phyloP scores from a whole-genome alignment of 2,329 filamentous ascomycete species.

The Fusarium xylarioides region DNA sequence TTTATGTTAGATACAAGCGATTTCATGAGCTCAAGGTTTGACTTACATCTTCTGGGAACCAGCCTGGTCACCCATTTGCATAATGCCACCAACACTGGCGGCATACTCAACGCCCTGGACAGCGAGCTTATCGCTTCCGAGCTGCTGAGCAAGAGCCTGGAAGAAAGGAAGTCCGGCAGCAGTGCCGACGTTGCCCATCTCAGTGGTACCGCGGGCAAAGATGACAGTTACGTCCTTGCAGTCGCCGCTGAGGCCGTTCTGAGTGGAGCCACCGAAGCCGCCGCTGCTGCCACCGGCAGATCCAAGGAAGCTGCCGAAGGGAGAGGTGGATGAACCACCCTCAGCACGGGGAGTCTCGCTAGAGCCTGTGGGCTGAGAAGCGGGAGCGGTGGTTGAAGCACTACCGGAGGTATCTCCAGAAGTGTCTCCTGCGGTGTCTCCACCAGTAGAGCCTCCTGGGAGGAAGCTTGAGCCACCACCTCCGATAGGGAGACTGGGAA shows the following conservation, averaged over 20 bases:
- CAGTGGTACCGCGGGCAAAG: conserved; percentile 65
- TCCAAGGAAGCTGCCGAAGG: neutral
- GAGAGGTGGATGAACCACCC: neutral
- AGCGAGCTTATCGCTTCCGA: conserved; percentile 56
- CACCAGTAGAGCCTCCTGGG: neutral
- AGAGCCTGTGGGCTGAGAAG: neutral
- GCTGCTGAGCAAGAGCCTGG: conserved; percentile 50
- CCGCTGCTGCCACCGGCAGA: neutral
- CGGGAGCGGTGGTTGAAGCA: neutral
- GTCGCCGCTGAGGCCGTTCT: conserved; percentile 37
- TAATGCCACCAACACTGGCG: conserved; percentile 55
- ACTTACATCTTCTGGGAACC: conserved; percentile 59
- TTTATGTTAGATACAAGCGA: neutral
- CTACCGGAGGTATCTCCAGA: neutral
- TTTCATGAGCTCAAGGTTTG: neutral
- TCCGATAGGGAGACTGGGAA: neutral
- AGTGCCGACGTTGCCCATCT: conserved; percentile 61
- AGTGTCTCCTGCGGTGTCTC: neutral
- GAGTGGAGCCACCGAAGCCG: conserved; percentile 27
- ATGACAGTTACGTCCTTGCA: conserved; percentile 58
- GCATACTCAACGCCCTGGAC: conserved; percentile 65
- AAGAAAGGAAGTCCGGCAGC: conserved; percentile 61
- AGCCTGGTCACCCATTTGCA: conserved; percentile 54
- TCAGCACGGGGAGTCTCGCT: neutral
- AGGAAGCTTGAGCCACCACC: neutral